phyloP scores from a whole-genome alignment of 2,329 filamentous ascomycete species.

The Plectosphaerella plurivora region DNA sequence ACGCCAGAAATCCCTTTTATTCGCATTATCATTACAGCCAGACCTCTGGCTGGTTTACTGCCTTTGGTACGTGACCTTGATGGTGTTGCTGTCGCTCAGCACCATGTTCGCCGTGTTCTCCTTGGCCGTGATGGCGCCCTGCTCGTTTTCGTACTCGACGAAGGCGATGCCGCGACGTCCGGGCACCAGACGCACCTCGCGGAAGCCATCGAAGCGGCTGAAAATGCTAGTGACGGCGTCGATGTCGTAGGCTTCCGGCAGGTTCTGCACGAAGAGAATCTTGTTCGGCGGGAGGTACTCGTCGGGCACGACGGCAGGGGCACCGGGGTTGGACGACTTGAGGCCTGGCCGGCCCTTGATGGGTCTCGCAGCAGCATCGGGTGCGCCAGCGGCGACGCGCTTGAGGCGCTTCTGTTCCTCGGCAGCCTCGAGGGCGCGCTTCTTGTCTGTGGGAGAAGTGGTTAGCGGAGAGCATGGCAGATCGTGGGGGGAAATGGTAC shows the following conservation, averaged over 20 bases:
- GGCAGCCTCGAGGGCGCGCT: conserved; percentile 76
- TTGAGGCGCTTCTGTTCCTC: conserved; percentile 76
- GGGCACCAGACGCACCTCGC: conserved; percentile 85
- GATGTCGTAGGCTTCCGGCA: conserved; percentile 81
- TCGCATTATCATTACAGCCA: not conserved
- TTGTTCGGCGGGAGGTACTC: conserved; percentile 98
- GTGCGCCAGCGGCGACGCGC: conserved; percentile 43
- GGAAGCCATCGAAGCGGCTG: conserved; percentile 86
- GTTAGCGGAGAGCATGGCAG: too few species aligned
- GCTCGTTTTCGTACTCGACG: conserved; percentile 90
- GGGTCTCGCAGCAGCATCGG: conserved; percentile 49
- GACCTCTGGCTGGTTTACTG: conserved; percentile 48
- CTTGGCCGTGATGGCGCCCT: conserved; percentile 87
- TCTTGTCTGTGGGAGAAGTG: conserved; percentile 47
- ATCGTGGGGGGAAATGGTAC: too few species aligned
- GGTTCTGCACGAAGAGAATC: conserved; percentile 88
- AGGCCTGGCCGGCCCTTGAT: conserved; percentile 70
- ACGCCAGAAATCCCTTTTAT: not conserved
- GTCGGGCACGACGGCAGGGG: conserved; percentile 79
- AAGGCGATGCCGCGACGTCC: conserved; percentile 87
- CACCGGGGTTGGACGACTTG: conserved; percentile 67
- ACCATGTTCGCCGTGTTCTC: conserved; percentile 86
- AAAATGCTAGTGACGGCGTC: conserved; percentile 79
- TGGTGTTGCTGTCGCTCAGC: conserved; percentile 64
- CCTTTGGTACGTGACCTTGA: conserved; percentile 96